Conservation (phyloP, 345 rosid species). For the Aegle marmelos region DNA sequence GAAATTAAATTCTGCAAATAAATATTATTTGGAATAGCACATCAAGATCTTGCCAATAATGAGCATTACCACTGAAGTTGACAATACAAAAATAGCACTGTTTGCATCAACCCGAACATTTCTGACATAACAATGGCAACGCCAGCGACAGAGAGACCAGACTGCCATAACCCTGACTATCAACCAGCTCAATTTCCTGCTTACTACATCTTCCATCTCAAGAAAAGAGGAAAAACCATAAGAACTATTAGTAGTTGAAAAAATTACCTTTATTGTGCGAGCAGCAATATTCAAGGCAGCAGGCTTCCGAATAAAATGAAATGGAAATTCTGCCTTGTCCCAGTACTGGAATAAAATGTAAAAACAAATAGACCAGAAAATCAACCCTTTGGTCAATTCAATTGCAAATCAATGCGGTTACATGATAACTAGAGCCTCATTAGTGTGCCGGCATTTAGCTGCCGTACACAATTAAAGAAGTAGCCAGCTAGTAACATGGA, state of each 20-base stretch:
- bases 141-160: slow-evolving; percentile 72
- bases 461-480: too few species aligned
- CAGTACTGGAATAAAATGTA: too few species aligned
- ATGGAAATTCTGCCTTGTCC: too few species aligned
- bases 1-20: not conserved
- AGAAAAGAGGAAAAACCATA: not conserved
- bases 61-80: slow-evolving; percentile 92
- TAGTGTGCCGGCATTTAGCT: too few species aligned
- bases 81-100: slow-evolving; percentile 72
- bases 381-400: too few species aligned
- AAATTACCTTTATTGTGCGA: slow-evolving; percentile 75
- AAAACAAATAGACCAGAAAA: too few species aligned
- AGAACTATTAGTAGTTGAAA: not conserved
- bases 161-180: slow-evolving; percentile 82
- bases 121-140: slow-evolving; percentile 69
- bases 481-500: slow-evolving; percentile 9
- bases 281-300: slow-evolving; percentile 61
- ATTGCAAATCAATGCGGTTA: too few species aligned
- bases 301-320: too few species aligned
- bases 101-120: slow-evolving; percentile 96
- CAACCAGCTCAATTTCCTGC: slow-evolving; percentile 20
- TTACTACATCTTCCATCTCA: not conserved
- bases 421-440: too few species aligned
- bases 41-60: slow-evolving; percentile 62
- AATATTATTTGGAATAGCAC: not conserved